Base-by-base conservation (phyloP, 2,329 filamentous ascomycete species). In the Cytospora piceicola region DNA sequence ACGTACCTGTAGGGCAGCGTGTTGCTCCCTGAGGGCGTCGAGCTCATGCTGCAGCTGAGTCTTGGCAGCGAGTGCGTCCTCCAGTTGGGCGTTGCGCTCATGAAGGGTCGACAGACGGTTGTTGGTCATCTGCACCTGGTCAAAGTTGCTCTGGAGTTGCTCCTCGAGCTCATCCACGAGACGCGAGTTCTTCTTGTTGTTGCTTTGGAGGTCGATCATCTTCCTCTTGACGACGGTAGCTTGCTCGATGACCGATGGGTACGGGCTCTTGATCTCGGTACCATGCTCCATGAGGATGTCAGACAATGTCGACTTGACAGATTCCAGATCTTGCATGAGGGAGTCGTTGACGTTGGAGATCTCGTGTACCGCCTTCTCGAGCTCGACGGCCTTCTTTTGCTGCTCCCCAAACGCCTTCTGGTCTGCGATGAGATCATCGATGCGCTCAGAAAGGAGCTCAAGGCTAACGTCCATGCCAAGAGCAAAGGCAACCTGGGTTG, bases 101-200 rank as follows among this genome's bases (percentile, higher is more conserved):
- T 93, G 90, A 58, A 94, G 82, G 57, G 91, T 89, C 61, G 94
- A 97, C 61, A 98, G 81, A 62, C 94, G 89, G 79, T 97, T 96
- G 76, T 87, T 93, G 15, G 90, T 89, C 67, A 88, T 82, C 74
- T 97, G 92, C 67, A 94, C 93, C 75, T 97, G 92, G 74, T 99
- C 95, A 77, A 93, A 99, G 79, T 95, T 97, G 75, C 86, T 92
- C 74, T 94, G 94, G 62, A 99, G 88, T 77, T 99, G 95, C 72
- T 98, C 94, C 78, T 99, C 95, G 6, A 99, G 88, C 78, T 99
- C 94, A 76, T 98, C 93, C 11, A 99, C 92, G 15, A 99, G 83
- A 27, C 93, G 88, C 52, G 92, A 91, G 77, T 95, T 96, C 84
- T 96, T 97, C 81, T 93, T 90, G 82, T 96, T 96, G 79, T 84